These are phyloP conservation scores for Berberis vulgaris DNA, from an alignment of 164 flowering plant species.

Conservation along the genomic window DNA sequence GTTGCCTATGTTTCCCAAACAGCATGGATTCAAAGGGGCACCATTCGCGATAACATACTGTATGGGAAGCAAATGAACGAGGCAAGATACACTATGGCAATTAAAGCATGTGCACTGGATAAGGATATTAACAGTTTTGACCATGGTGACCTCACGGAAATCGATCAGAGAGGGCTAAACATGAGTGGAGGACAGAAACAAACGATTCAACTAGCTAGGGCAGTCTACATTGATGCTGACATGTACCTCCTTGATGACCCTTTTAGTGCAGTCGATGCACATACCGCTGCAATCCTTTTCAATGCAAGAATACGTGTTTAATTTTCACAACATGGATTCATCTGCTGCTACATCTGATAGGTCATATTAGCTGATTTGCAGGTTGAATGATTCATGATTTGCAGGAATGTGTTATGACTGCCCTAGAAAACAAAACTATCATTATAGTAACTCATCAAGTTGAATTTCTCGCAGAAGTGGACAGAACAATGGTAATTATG, in stretches of 20 bases:
- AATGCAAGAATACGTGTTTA: constrained; percentile 32
- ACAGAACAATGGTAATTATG: constrained; percentile 52
- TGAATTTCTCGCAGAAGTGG: constrained; percentile 69
- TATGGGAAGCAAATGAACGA: constrained; percentile 62
- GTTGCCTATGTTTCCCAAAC: constrained; percentile 85
- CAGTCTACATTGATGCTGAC: constrained; percentile 79
- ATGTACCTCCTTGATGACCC: constrained; percentile 88
- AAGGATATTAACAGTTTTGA: constrained; percentile 55
- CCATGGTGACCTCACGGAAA: constrained; percentile 87
- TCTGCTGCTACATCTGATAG: neutral
- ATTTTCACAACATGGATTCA: neutral
- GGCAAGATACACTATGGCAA: constrained; percentile 42
- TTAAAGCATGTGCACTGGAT: constrained; percentile 68
- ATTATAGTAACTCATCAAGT: constrained; percentile 92
- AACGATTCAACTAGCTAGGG: constrained; percentile 86
- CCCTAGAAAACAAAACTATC: constrained; percentile 57
- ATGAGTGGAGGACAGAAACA: constrained; percentile 97
- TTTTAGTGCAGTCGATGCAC: constrained; percentile 96
- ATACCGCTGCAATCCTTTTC: constrained; percentile 72
- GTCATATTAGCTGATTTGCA: too few relatives aligned
- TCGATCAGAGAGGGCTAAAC: constrained; percentile 89
- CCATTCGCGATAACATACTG: constrained; percentile 73
- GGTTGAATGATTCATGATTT: neutral
- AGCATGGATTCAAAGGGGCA: constrained; percentile 89
- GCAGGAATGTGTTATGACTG: constrained; percentile 77